Conservation (phyloP, 805 yeast species). For the Pichia ethanolica region DNA sequence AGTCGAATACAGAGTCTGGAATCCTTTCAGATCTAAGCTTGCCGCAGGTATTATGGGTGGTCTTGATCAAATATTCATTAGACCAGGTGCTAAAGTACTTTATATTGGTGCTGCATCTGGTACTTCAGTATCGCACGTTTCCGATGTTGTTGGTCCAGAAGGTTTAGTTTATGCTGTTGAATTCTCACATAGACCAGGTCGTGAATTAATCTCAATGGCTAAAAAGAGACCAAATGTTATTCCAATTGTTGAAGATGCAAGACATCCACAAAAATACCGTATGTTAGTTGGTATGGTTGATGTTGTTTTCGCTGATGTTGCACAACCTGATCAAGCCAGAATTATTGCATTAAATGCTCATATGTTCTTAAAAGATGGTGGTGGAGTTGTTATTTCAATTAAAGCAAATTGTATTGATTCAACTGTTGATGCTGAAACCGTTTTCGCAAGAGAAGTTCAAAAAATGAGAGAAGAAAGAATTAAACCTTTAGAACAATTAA, state of each 20-base stretch:
- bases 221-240: conserved; percentile 99
- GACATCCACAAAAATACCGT: conserved; percentile 99
- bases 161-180: conserved; percentile 98
- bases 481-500: conserved; percentile 96
- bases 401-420: conserved; percentile 99
- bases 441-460: conserved; percentile 98
- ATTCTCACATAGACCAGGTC: conserved; percentile 99
- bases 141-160: conserved; percentile 98
- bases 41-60: conserved; percentile 99
- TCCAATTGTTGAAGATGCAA: conserved; percentile 98
- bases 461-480: conserved; percentile 97
- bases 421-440: conserved; percentile 98
- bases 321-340: conserved; percentile 99
- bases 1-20: conserved; percentile 99
- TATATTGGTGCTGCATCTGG: conserved; percentile 99
- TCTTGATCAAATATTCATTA: conserved; percentile 93
- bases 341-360: conserved; percentile 97
- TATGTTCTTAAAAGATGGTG: conserved; percentile 95
- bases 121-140: conserved; percentile 96
- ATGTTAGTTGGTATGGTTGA: conserved; percentile 99
- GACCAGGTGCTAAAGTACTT: conserved; percentile 95
- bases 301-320: conserved; percentile 98
- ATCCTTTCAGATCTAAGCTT: conserved; percentile 98
- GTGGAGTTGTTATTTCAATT: conserved; percentile 97
- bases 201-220: conserved; percentile 99